Evolutionary conservation across 2,329 filamentous ascomycete genomes (phyloP), one percentile per base, ranked within the genome.

Genomic region (Colletotrichum limetticola): DNA sequence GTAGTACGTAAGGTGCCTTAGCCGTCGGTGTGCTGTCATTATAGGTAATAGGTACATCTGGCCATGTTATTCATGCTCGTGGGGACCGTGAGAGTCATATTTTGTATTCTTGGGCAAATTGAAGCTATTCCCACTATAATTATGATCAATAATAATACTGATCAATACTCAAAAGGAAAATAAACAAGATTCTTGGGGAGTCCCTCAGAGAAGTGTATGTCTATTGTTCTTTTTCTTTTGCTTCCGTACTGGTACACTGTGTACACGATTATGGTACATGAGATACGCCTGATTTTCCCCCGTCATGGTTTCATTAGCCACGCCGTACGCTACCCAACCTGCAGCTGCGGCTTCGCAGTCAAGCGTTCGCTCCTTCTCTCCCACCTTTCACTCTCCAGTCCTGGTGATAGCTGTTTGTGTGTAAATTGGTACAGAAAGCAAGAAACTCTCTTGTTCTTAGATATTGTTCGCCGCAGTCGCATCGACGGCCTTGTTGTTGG

Each of bases 391-490:
- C 30, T 26, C 42, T 53, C 8, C 30, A 57, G 16, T 42, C 37
- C 37, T 42, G 14, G 35, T 22, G 8, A 4, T 53, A n/a, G 24
- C 16, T 1, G 28, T 16, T 26, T 64, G 14, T 37, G 16, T 65
- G 24, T 42, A 42, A 42, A 11, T 24, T 24, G 12, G 14, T 14
- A 16, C 19, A 14, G 6, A 42, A n/a, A 42, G 35, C 30, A 14
- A 11, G 8, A 42, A 42, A 12, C 24, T n/a, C 52, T 26, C 30
- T 57, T n/a, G n/a, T 30, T 30, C 16, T 57, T 57, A 67, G 46
- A 68, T 72, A n/a, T 75, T 69, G 76, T 82, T 82, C 26, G 80
- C 81, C 22, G 71, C 75, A 1, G 81, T 82, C 37, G 80, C 81
- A 59, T 83, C 81, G 16, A 76, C 75, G 1, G 79, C 79, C 65